Evolutionary conservation across 2,329 filamentous ascomycete genomes (phyloP).

Genomic region (Zalaria obscura): DNA sequence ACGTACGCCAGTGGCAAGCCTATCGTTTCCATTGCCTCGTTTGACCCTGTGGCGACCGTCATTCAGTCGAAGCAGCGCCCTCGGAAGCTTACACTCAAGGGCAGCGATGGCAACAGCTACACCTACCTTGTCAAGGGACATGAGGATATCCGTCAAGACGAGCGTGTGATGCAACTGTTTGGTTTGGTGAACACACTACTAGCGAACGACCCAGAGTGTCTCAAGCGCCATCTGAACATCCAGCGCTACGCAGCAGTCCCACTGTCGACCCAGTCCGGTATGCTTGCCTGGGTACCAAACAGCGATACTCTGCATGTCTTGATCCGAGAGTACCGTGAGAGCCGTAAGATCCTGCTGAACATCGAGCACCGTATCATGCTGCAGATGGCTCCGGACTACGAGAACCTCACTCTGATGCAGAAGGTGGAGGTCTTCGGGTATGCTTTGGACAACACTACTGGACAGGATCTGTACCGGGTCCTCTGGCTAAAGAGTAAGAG

Average conservation of each 20-base stretch:
- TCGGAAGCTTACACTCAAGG: conserved; percentile 72
- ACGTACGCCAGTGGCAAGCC: conserved; percentile 73
- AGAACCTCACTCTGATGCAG: conserved; percentile 97
- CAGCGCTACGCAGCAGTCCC: conserved; percentile 95
- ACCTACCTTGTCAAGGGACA: conserved; percentile 95
- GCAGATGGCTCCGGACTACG: conserved; percentile 98
- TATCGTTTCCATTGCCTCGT: conserved; percentile 73
- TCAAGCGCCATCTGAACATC: conserved; percentile 93
- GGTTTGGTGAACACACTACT: conserved; percentile 94
- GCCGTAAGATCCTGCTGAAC: conserved; percentile 90
- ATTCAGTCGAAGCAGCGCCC: conserved; percentile 96
- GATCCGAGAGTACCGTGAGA: conserved; percentile 94
- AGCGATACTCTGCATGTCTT: conserved; percentile 94
- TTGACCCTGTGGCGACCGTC: conserved; percentile 79
- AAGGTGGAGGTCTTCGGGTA: conserved; percentile 99
- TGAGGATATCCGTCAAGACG: conserved; percentile 96
- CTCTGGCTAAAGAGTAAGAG: conserved; percentile 98
- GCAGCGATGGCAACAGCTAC: conserved; percentile 78
- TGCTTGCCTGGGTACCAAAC: conserved; percentile 93
- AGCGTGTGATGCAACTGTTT: conserved; percentile 98
- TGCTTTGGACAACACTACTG: conserved; percentile 96
- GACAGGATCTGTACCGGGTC: conserved; percentile 94
- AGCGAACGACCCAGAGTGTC: conserved; percentile 84
- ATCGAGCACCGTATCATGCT: conserved; percentile 99
- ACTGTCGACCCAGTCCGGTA: conserved; percentile 86